Percentiles rank a stretch among this genome's conserved stretches.
These are phyloP conservation scores for Monosporascus sp. DNA, from an alignment of 2,329 filamentous ascomycete genomes.

Conservation along the genomic window DNA sequence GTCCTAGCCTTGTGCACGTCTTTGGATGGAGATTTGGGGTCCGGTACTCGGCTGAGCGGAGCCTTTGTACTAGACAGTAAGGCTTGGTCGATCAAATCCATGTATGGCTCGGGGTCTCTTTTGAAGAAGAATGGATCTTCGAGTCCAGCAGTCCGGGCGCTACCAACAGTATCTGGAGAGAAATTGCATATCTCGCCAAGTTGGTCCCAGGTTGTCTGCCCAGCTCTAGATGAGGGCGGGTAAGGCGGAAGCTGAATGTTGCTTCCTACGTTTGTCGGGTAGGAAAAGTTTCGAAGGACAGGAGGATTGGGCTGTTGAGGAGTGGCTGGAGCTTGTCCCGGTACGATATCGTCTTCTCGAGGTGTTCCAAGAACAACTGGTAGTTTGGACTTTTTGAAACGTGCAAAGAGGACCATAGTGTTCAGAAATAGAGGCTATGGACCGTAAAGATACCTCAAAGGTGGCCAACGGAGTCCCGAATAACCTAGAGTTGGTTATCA, in stretches of 20 bases:
- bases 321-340: conserved; percentile 6
- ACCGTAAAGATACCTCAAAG: background rate
- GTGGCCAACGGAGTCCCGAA: background rate
- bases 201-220: conserved; percentile 21
- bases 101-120: conserved; percentile 14
- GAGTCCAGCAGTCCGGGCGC: conserved; percentile 11
- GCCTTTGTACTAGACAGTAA: conserved; percentile 3
- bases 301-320: conserved; percentile 11
- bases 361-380: conserved; percentile 15
- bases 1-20: conserved; percentile 14
- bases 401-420: conserved; percentile 24
- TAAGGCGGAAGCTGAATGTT: conserved; percentile 2
- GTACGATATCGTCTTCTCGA: conserved; percentile 7
- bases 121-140: conserved; percentile 24
- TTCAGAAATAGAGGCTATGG: background rate
- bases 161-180: conserved; percentile 15
- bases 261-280: conserved; percentile 19
- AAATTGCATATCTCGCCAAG: conserved; percentile 23
- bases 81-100: conserved; percentile 7
- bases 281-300: conserved; percentile 25
- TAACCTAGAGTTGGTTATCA: background rate
- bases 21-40: conserved; percentile 5
- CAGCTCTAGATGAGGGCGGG: conserved; percentile 1
- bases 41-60: conserved; percentile 2
- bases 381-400: conserved; percentile 20